Evolutionary conservation across 805 yeast genomes (phyloP).

Genomic region (Yueomyces sinensis): DNA sequence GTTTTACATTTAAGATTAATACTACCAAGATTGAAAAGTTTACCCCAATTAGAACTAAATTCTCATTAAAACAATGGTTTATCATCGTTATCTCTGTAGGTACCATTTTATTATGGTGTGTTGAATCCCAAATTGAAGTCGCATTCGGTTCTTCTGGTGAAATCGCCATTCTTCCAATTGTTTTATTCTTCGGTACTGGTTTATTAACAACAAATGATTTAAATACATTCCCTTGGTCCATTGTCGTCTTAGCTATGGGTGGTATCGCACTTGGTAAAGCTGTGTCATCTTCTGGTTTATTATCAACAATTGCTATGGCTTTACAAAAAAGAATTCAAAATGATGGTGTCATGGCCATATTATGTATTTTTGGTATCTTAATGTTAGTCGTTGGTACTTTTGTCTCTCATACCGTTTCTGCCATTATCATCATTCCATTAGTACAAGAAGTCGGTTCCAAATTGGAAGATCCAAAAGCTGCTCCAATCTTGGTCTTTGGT

Average conservation of each 20-base stretch:
- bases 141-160: constrained; percentile 87
- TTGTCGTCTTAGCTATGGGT: constrained; percentile 93
- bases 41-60: constrained; percentile 44
- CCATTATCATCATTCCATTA: constrained; percentile 79
- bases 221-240: constrained; percentile 93
- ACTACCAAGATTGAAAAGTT: constrained; percentile 34
- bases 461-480: constrained; percentile 61
- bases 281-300: constrained; percentile 80
- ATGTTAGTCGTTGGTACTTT: constrained; percentile 84
- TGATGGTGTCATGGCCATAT: constrained; percentile 51
- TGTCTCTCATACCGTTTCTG: constrained; percentile 95
- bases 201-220: constrained; percentile 72
- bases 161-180: constrained; percentile 76
- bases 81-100: constrained; percentile 52
- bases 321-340: constrained; percentile 55
- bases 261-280: constrained; percentile 92
- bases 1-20: constrained; percentile 41
- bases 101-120: constrained; percentile 85
- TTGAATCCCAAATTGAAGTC: constrained; percentile 56
- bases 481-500: constrained; percentile 28
- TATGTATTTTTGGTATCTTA: constrained; percentile 70
- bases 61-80: constrained; percentile 62
- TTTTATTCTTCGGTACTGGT: constrained; percentile 83
- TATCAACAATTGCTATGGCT: constrained; percentile 59
- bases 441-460: constrained; percentile 76